Percentiles rank a stretch among this genome's conserved stretches.
These are phyloP conservation scores for Sphagnurus paluster DNA, from an alignment of 1,284 basidiomycete species.

Conservation along the genomic window DNA sequence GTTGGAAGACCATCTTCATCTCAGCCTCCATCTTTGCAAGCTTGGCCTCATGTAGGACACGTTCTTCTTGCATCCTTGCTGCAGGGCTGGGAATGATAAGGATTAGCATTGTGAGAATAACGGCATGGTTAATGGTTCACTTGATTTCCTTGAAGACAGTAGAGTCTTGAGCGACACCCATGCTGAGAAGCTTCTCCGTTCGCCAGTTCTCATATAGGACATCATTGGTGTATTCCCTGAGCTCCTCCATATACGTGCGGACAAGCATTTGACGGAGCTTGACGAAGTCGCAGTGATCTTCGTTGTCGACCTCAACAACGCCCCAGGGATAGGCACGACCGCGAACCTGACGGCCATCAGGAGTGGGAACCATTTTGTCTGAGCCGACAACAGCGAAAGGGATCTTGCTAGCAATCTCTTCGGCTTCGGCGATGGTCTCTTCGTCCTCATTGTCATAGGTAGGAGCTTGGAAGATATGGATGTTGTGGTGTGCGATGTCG, in stretches of 20 bases:
- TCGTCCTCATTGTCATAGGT: conserved; percentile 97
- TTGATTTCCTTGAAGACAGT: conserved; percentile 98
- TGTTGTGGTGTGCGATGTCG: conserved; percentile 91
- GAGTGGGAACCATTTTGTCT: conserved; percentile 74
- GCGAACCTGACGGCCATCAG: conserved; percentile 87
- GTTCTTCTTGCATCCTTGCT: conserved; percentile 93
- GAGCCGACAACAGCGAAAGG: conserved; percentile 97
- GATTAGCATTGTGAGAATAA: conserved; percentile 6
- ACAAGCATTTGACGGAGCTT: conserved; percentile 98
- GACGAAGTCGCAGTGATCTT: conserved; percentile 97
- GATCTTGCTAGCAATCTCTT: conserved; percentile 96
- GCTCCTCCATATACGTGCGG: conserved; percentile 97
- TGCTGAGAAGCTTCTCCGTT: conserved; percentile 89
- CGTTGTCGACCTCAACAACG: conserved; percentile 96
- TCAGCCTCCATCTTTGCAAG: conserved; percentile 98
- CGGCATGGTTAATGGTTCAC: conserved; percentile 51
- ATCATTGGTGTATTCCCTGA: conserved; percentile 92
- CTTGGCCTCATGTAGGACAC: conserved; percentile 91
- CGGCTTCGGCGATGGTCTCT: conserved; percentile 92
- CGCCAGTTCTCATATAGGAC: conserved; percentile 96
- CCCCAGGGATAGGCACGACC: conserved; percentile 97
- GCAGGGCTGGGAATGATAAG: conserved; percentile 67
- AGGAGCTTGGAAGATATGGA: conserved; percentile 95
- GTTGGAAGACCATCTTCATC: conserved; percentile 99
- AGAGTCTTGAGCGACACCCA: conserved; percentile 96